phyloP scores from a whole-genome alignment of 805 yeast species.

The Teunomyces tritomae region DNA sequence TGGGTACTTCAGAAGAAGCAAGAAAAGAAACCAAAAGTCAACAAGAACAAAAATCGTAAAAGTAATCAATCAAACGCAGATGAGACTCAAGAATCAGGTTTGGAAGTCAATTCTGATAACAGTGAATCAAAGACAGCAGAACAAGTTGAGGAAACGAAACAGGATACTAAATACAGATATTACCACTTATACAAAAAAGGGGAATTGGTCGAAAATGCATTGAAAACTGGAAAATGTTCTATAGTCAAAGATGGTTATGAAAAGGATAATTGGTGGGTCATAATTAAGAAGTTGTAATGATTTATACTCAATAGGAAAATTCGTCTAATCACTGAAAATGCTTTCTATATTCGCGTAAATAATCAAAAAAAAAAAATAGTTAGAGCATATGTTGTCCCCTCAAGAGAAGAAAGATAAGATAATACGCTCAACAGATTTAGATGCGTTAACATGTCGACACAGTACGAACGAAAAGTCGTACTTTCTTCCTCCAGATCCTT shows the following conservation, averaged over 20 bases:
- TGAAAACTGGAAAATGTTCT: conserved; percentile 62
- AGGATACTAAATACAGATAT: conserved; percentile 70
- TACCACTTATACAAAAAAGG: conserved; percentile 86
- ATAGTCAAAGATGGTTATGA: conserved; percentile 80
- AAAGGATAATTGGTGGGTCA: conserved; percentile 88
- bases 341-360: not conserved
- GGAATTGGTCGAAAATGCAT: conserved; percentile 72
- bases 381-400: conserved; percentile 29
- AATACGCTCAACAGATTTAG: conserved; percentile 61
- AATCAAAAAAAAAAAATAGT: not conserved
- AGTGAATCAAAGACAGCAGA: not conserved
- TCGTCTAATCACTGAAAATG: not conserved
- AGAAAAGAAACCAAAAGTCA: conserved; percentile 29
- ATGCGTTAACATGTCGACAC: conserved; percentile 64
- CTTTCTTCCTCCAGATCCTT: conserved; percentile 38
- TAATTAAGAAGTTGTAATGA: conserved; percentile 18
- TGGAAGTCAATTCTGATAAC: too few species aligned
- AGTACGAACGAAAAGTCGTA: conserved; percentile 52
- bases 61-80: not conserved
- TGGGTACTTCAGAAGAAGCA: conserved; percentile 74
- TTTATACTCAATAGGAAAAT: not conserved
- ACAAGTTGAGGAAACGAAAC: not conserved
- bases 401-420: conserved; percentile 38
- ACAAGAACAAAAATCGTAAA: conserved; percentile 6
- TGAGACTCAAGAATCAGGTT: conserved; percentile 1